Percentiles rank a stretch among this genome's conserved stretches.
These are phyloP conservation scores for Aspergillus puulaauensis DNA, from an alignment of 2,329 filamentous ascomycete species.

Conservation along the genomic window DNA sequence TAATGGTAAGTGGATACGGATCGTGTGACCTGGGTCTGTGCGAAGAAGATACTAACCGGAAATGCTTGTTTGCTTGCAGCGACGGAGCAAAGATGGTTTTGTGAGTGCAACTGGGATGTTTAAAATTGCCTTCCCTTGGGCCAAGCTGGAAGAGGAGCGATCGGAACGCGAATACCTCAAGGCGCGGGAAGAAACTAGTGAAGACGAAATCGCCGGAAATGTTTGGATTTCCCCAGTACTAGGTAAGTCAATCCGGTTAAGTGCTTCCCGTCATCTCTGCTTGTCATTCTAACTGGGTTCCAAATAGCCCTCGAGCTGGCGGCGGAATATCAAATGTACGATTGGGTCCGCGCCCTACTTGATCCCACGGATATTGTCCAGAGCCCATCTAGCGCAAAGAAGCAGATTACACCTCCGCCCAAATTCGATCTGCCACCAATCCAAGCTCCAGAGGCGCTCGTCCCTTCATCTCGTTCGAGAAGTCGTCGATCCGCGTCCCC, in stretches of 20 bases:
- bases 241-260: slow-evolving; percentile 46
- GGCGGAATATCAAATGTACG: slow-evolving; percentile 78
- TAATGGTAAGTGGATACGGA: slow-evolving; percentile 64
- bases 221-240: slow-evolving; percentile 86
- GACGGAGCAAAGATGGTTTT: slow-evolving; percentile 65
- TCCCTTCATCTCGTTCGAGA: slow-evolving; percentile 45
- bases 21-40: background rate
- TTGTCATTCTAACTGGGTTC: slow-evolving; percentile 13
- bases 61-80: slow-evolving; percentile 35
- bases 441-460: slow-evolving; percentile 34
- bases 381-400: slow-evolving; percentile 66
- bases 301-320: slow-evolving; percentile 75
- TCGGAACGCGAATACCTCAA: slow-evolving; percentile 74
- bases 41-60: background rate
- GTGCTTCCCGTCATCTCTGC: background rate
- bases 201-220: slow-evolving; percentile 92
- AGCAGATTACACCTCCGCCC: slow-evolving; percentile 78
- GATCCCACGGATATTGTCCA: slow-evolving; percentile 78
- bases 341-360: slow-evolving; percentile 90
- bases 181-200: slow-evolving; percentile 73
- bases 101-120: slow-evolving; percentile 70
- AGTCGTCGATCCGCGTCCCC: slow-evolving; percentile 61
- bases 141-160: slow-evolving; percentile 58
- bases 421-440: slow-evolving; percentile 64
- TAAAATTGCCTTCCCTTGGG: slow-evolving; percentile 68